Base-by-base conservation (phyloP, 176 grass and related monocot genomes). In the Oropetium thomaeum region DNA sequence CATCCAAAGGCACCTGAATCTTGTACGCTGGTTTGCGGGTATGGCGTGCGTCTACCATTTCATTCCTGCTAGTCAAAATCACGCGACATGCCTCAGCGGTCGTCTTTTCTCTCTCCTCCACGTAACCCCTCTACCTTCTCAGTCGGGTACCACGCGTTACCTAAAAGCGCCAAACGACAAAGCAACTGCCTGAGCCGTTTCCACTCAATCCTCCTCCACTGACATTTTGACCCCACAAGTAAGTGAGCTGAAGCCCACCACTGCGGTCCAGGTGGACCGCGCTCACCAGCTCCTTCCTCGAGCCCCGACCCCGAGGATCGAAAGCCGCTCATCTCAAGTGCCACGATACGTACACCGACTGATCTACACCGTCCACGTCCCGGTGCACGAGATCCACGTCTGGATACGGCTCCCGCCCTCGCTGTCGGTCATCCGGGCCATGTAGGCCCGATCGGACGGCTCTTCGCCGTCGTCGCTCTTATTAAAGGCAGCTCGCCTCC, bases 331-430 rank as follows among this genome's bases (percentile, higher is more conserved):
- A 52, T 82, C 25, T 58, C 60, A 62, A 34, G 4, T 35, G 69
- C 69, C 86, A 79, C 75, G 86, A 69, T 53, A 33, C 42, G 34
- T 16, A 15, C 45, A 4, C 63, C 53, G 69, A 43, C 68, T 23
- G 16, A 88, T 83, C 80, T 13, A 0, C 43, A 10, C 69, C 80
- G 86, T 88, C 80, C 86, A 83, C 80, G 80, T 88, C 53, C 54
- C 20, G 17, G 11, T 2, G 41, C n/a, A 27, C 20, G 42, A 73
- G 74, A 83, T 73, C 80, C 85, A 79, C 61, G 79, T 82, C 41
- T 61, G 73, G 59, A 43, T 73, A 44, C 79, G 26, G 15, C 58
- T 81, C 58, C 72, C 57, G 55, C 72, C 58, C 16, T 7, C 52
- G 54, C 26, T 88, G 75, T 74, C 86, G 55, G n/a, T 74, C 35